Conservation (phyloP, 2,329 filamentous ascomycete species). For the Neopestalotiopsis sp. region DNA sequence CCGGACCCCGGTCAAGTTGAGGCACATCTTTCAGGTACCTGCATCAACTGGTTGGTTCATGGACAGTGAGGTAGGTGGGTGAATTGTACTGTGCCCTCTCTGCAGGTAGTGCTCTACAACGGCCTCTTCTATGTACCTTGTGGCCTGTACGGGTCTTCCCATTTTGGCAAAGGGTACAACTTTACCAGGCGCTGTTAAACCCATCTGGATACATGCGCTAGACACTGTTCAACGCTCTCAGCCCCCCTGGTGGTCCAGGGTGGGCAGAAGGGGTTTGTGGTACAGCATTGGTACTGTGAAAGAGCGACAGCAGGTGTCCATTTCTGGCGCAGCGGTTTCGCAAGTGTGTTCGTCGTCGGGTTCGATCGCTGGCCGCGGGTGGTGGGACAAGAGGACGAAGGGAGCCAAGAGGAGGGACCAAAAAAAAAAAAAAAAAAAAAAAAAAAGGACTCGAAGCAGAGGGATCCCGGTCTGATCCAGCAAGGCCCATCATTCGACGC, state of each 20-base stretch:
- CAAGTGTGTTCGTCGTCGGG: conserved; percentile 14
- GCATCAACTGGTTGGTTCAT: background rate
- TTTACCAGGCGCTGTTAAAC: background rate
- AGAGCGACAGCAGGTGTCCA: conserved; percentile 2
- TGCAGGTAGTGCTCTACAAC: background rate
- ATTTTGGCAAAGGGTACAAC: background rate
- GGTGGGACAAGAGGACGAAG: background rate
- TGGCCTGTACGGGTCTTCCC: background rate
- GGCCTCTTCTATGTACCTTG: background rate
- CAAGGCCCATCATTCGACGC: conserved; percentile 10
- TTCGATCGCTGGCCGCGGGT: conserved; percentile 16
- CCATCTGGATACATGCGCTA: background rate
- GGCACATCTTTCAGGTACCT: background rate
- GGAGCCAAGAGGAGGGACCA: too few species aligned
- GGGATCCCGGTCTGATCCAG: conserved; percentile 4
- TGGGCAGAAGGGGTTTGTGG: background rate
- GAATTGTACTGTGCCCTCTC: too few species aligned
- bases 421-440: background rate
- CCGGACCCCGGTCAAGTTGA: background rate
- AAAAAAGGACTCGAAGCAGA: background rate
- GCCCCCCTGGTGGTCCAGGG: background rate
- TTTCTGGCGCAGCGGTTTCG: conserved; percentile 16
- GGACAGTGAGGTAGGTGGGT: background rate
- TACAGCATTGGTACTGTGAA: background rate
- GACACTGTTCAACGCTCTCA: background rate